Base-by-base conservation (phyloP, 139 green algal species). In the Chlorella sp. region DNA sequence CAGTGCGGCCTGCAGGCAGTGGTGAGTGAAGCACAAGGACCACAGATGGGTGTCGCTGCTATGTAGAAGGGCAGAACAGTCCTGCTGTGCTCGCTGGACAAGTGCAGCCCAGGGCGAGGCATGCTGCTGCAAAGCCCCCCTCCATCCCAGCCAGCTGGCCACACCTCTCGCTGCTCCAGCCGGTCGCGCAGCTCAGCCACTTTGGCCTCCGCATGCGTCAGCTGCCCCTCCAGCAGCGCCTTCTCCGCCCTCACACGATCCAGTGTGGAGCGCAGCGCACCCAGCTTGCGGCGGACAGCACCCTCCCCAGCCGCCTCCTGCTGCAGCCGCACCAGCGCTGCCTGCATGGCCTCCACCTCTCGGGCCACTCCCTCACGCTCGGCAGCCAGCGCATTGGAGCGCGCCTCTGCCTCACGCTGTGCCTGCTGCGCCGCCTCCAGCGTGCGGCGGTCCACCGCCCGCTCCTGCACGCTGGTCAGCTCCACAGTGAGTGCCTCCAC, bases 131-230 rank as follows among this genome's bases (percentile, higher is more conserved):
- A 34, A 30, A 67, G 28, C 63, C 32, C 28, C 3, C 2, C 34
- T 1, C 68, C 18, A 0, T 47, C 20, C 0, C 17, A 18, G 17
- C 68, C 15, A 4, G 68, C 32, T 51, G 36, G 36, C 69, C 41
- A 51, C 38, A 71, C 80, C 44, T 86, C 86, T 21, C 73, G 56
- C 20, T 80, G 71, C 28, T 78, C 73, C 70, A 84, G 34, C 26
- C 81, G 63, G 41, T 89, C 86, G 4, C 76, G 80, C 41, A 89
- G 81, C 78, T 89, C 86, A 16, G 72, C 79, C 47, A 85, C 60
- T 41, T 88, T 88, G 63, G 71, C n/a, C 78, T 82, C 82, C 17
- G 76, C 74, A 64, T 86, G 70, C 32, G 63, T 85, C 65, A 79
- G 82, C 64, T 80, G 85, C 30, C 65, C 74, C 85, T 82, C 72